Evolutionary conservation across 23 red algal species (phyloP).

Genomic region (Chondrus crispus): DNA sequence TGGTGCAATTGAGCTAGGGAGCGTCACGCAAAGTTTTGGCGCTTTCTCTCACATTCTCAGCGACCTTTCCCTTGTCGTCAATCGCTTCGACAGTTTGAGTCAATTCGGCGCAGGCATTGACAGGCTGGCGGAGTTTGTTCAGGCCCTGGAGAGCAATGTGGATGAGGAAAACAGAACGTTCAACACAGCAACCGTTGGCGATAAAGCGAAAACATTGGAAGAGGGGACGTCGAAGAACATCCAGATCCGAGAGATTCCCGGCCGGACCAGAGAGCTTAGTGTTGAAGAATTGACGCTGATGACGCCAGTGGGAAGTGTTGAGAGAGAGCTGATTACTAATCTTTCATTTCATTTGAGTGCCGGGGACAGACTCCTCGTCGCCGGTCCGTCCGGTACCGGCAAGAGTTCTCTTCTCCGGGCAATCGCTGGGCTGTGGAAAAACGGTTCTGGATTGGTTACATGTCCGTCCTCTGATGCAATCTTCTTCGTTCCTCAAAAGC

Average conservation of each 20-base stretch:
- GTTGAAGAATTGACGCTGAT: conserved; percentile 63
- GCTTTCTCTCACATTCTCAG: conserved; percentile 90
- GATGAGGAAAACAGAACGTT: conserved; percentile 53
- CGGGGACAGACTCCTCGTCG: conserved; percentile 72
- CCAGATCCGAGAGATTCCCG: background rate
- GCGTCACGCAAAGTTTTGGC: conserved; percentile 78
- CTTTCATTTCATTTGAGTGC: conserved; percentile 53
- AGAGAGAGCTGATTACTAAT: conserved; percentile 56
- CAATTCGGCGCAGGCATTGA: conserved; percentile 86
- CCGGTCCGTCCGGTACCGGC: conserved; percentile 82
- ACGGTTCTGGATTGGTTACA: conserved; percentile 60
- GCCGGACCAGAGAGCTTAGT: background rate
- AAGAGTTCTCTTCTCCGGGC: conserved; percentile 87
- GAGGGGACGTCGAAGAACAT: background rate
- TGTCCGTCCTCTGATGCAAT: conserved; percentile 33
- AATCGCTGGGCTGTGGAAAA: conserved; percentile 90
- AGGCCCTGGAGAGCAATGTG: conserved; percentile 69
- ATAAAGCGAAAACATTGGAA: background rate
- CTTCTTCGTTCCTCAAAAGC: conserved; percentile 94
- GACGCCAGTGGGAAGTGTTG: conserved; percentile 46
- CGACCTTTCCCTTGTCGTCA: conserved; percentile 85
- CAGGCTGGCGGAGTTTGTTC: conserved; percentile 80
- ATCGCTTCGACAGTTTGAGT: conserved; percentile 86
- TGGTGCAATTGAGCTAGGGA: conserved; percentile 73
- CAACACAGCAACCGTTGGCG: background rate